Base-by-base conservation (phyloP, 495 filamentous ascomycete species). In the Darksidea phi region DNA sequence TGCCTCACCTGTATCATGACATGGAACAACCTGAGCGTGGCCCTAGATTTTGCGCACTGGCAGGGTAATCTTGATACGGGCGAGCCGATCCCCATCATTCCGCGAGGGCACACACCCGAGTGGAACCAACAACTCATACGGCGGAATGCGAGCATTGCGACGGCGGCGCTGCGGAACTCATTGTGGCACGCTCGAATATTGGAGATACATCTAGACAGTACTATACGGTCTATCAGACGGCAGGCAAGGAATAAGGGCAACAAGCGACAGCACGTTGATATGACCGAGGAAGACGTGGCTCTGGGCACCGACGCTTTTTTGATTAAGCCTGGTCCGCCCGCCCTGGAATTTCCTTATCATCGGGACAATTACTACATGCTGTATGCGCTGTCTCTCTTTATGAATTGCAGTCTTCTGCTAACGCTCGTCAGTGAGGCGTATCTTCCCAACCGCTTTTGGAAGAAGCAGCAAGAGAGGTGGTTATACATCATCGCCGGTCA, bases 351-450 rank as follows among this genome's bases (percentile, higher is more conserved):
- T 10, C 80, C 80, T 2, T 80, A 71, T 49, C 69, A 78, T 49
- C 71, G 81, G 26, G 82, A 83, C 55, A 76, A 76, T 20, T 84
- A 84, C 62, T 82, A 83, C 64, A 73, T 79, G 71, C 71, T 83
- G 11, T 64, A 21, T 12, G 61, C 34, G 34, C 15, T 46, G 24
- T 0, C 5, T 18, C 48, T 18, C 21, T 25, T 17, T 0, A n/a
- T 1, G 6, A 34, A 10, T 28, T 3, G 3, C 28, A n/a, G 32
- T 75, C 78, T 25, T 11, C 1, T 54, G 48, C 61, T 64, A 48
- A 64, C 24, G 0, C 0, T 38, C 1, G 15, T 6, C 28, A 64
- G 61, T 32, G 61, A 67, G 28, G 77, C 74, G 12, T 82, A 76
- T 53, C 48, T 81, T 20, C 79, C 79, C 1, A 73, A 75, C 43